Evolutionary conservation across 805 yeast species (phyloP).

Genomic region (Hanseniaspora vineae): DNA sequence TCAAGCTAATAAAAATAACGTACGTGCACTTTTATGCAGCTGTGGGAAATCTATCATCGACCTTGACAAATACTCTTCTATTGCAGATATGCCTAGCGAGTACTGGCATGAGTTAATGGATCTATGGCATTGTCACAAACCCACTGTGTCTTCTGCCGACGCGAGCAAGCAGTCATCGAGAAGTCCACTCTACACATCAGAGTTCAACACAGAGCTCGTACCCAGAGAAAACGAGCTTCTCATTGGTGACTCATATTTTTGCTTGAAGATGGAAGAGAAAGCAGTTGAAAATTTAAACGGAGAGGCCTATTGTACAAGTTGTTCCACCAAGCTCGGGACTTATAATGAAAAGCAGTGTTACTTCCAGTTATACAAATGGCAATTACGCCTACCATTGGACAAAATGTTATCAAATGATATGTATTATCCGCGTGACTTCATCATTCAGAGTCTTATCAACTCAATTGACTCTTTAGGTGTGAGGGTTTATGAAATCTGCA

Average conservation of each 20-base stretch:
- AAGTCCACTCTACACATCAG: slow-evolving; percentile 9
- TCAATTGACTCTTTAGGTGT: neutral
- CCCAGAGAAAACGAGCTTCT: slow-evolving; percentile 17
- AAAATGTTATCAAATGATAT: neutral
- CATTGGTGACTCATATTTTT: slow-evolving; percentile 16
- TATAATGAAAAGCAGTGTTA: neutral
- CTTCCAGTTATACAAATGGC: slow-evolving; percentile 18
- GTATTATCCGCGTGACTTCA: neutral
- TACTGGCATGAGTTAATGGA: slow-evolving; percentile 94
- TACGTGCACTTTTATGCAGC: neutral
- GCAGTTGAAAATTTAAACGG: neutral
- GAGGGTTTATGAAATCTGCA: neutral
- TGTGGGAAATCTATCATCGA: neutral
- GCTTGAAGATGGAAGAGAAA: slow-evolving; percentile 1
- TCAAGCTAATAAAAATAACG: neutral
- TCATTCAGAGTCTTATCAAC: neutral
- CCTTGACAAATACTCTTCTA: slow-evolving; percentile 8
- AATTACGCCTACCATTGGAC: slow-evolving; percentile 6
- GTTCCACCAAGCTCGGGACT: slow-evolving; percentile 12
- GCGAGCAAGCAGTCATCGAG: slow-evolving; percentile 13
- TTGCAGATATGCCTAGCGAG: slow-evolving; percentile 73
- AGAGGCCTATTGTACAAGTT: slow-evolving; percentile 9
- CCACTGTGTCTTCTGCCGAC: slow-evolving; percentile 22
- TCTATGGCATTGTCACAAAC: slow-evolving; percentile 94
- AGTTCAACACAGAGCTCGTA: slow-evolving; percentile 11